A percentile compares a stretch with the other conserved stretches of the same genome.
Evolutionary conservation across 75 land plant species (phyloP).

Genomic region (Sequoiadendron giganteum): DNA sequence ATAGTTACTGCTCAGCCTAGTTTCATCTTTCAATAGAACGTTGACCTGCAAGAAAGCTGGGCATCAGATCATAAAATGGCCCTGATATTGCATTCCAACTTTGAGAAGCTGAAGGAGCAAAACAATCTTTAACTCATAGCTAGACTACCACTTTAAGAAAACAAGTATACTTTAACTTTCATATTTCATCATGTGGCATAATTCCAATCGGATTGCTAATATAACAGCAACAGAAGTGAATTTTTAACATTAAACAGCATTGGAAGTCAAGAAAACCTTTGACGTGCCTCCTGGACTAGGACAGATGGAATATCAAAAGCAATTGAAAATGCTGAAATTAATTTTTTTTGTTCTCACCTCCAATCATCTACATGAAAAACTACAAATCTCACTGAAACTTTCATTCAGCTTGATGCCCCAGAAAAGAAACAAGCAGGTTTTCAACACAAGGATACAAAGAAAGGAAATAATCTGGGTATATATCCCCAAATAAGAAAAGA

Average conservation of each 20-base stretch:
- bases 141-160: background rate
- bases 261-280: background rate
- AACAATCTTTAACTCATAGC: background rate
- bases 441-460: background rate
- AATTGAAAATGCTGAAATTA: background rate
- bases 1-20: background rate
- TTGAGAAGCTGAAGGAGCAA: background rate
- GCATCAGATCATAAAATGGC: background rate
- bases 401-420: background rate
- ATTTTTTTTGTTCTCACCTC: background rate
- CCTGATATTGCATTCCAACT: background rate
- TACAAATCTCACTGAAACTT: background rate
- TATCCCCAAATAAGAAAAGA: background rate
- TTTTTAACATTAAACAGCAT: background rate
- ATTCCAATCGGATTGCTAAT: background rate
- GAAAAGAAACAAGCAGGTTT: background rate
- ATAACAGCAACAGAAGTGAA: background rate
- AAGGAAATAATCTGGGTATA: background rate
- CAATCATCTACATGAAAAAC: background rate
- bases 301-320: background rate
- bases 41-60: background rate
- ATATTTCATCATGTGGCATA: background rate
- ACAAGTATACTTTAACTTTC: background rate
- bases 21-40: background rate
- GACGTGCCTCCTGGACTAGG: background rate